phyloP scores from a whole-genome alignment of 1,284 basidiomycete species.

The Melampsora americana region DNA sequence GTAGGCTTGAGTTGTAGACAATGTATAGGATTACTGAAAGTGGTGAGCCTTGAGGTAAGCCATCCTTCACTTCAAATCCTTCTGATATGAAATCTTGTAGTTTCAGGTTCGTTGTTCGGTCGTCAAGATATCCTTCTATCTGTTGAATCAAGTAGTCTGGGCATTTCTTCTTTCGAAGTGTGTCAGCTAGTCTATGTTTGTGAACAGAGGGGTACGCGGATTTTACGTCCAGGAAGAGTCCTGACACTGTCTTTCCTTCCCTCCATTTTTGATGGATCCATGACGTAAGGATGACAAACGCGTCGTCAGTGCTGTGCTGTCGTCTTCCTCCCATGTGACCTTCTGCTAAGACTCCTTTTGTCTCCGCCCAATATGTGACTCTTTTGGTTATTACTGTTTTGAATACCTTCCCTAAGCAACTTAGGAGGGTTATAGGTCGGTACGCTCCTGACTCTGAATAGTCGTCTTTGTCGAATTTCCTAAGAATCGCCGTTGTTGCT shows the following conservation, averaged over 20 bases:
- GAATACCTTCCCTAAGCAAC: not conserved
- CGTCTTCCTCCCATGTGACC: not conserved
- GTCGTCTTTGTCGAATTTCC: not conserved
- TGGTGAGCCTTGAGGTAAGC: constrained; percentile 15
- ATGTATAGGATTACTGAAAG: constrained; percentile 20
- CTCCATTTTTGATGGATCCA: constrained; percentile 10
- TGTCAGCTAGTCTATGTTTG: not conserved
- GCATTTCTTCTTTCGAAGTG: not conserved
- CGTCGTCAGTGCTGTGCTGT: too few relatives aligned
- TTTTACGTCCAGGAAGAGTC: constrained; percentile 21
- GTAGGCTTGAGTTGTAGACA: constrained; percentile 7
- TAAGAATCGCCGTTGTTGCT: not conserved
- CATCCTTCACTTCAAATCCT: not conserved
- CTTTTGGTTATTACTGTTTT: not conserved
- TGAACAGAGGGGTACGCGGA: constrained; percentile 20
- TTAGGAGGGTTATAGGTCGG: not conserved
- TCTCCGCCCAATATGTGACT: not conserved
- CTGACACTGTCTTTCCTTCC: not conserved
- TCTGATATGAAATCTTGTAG: not conserved
- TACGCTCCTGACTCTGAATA: not conserved
- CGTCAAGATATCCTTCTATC: not conserved
- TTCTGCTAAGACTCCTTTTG: not conserved
- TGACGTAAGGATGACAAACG: not conserved
- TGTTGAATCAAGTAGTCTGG: not conserved
- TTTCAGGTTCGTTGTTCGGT: not conserved